These are phyloP conservation scores for Pseudogymnoascus sp. DNA, from an alignment of 2,329 filamentous ascomycete species.

Conservation along the genomic window DNA sequence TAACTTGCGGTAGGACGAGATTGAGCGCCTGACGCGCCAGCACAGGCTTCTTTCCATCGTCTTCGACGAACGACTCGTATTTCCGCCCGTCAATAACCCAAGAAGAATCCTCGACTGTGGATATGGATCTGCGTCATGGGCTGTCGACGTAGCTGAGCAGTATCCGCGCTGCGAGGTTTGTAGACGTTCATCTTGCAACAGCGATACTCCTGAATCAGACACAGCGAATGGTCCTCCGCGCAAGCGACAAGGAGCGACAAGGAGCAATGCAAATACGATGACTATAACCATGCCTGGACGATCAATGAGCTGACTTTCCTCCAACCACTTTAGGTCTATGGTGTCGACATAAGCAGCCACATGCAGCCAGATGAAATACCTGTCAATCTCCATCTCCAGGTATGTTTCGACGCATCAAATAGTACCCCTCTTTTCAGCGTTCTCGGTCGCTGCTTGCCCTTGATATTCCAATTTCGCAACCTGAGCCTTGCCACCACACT, in stretches of 20 bases:
- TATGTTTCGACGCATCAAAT: conserved; percentile 24
- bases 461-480: background rate
- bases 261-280: background rate
- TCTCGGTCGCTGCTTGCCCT: background rate
- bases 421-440: background rate
- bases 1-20: conserved; percentile 50
- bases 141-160: conserved; percentile 57
- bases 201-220: background rate
- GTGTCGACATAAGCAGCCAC: conserved; percentile 64
- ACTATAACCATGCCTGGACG: background rate
- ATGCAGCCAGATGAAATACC: conserved; percentile 59
- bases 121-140: conserved; percentile 65
- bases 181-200: conserved; percentile 9
- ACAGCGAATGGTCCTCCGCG: background rate
- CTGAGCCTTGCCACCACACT: background rate
- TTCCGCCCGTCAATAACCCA: conserved; percentile 55
- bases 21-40: conserved; percentile 55
- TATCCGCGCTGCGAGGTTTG: conserved; percentile 59
- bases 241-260: background rate
- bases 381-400: conserved; percentile 61
- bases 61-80: conserved; percentile 62
- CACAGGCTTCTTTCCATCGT: conserved; percentile 55
- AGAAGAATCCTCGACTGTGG: conserved; percentile 64
- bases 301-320: background rate
- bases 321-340: conserved; percentile 49